phyloP scores from a whole-genome alignment of 106 monocot genomes.

The Dactylorhiza incarnata region DNA sequence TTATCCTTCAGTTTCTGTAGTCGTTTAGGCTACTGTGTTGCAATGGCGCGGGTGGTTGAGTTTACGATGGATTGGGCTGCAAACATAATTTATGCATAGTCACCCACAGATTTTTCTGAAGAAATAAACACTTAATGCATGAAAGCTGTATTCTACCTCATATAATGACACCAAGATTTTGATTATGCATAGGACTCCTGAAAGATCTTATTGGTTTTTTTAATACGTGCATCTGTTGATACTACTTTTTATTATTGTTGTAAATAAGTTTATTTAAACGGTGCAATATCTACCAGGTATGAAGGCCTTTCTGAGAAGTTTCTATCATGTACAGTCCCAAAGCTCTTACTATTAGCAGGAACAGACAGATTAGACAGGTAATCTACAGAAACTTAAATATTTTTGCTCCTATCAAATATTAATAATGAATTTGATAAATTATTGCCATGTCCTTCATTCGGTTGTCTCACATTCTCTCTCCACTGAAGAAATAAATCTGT shows the following conservation, averaged over 20 bases:
- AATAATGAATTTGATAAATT: neutral
- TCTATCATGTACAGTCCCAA: constrained; percentile 75
- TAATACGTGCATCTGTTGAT: neutral
- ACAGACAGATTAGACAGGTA: constrained; percentile 99
- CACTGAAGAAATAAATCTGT: neutral
- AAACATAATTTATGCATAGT: neutral
- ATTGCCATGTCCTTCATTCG: neutral
- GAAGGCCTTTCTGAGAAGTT: constrained; percentile 95
- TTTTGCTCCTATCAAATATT: neutral
- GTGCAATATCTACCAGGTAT: constrained; percentile 48
- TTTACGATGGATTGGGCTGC: neutral
- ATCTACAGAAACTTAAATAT: neutral
- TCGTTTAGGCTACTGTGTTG: neutral
- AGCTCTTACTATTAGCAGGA: constrained; percentile 86
- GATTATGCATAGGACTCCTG: neutral
- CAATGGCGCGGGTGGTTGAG: neutral
- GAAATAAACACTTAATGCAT: neutral
- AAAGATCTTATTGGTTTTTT: neutral
- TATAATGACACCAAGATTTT: neutral
- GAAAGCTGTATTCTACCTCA: neutral
- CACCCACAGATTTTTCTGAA: neutral
- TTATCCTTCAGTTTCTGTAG: neutral
- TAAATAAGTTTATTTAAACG: neutral
- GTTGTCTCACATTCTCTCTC: neutral
- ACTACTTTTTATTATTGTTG: neutral